phyloP scores from a whole-genome alignment of 2,329 filamentous ascomycete genomes.

The Trichoderma sp. region DNA sequence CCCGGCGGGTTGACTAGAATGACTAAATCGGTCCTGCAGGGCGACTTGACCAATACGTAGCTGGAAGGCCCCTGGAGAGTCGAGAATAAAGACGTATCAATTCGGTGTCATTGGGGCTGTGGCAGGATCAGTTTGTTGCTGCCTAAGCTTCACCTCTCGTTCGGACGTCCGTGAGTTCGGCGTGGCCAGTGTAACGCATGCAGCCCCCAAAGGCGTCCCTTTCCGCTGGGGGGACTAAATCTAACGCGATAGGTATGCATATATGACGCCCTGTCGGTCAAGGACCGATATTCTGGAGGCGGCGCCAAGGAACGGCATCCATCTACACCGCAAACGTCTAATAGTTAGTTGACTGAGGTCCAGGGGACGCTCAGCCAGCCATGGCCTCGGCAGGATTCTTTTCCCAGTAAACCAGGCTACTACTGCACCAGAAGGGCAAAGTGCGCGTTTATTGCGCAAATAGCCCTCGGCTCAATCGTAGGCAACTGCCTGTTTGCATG shows the following conservation, averaged over 20 bases:
- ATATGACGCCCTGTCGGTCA: conserved; percentile 8
- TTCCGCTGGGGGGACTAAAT: neutral
- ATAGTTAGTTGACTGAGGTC: neutral
- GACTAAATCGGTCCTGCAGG: neutral
- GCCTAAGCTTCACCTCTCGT: neutral
- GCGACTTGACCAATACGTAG: neutral
- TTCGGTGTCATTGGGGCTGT: neutral
- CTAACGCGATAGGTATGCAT: conserved; percentile 24
- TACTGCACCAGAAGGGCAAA: neutral
- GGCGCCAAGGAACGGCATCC: conserved; percentile 7
- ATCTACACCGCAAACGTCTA: conserved; percentile 1
- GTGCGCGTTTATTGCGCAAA: neutral
- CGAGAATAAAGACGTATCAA: neutral
- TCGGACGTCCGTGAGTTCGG: neutral
- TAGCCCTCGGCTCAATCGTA: neutral
- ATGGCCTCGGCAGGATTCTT: neutral
- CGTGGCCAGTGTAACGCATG: neutral
- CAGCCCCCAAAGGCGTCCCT: neutral
- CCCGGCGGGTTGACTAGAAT: too few species aligned
- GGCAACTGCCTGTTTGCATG: neutral
- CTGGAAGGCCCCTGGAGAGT: neutral
- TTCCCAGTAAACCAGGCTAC: neutral
- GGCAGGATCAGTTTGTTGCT: neutral
- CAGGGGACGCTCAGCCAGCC: neutral
- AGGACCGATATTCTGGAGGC: neutral